Conservation (phyloP, 805 yeast genomes). For the Yarrowia sp. region DNA sequence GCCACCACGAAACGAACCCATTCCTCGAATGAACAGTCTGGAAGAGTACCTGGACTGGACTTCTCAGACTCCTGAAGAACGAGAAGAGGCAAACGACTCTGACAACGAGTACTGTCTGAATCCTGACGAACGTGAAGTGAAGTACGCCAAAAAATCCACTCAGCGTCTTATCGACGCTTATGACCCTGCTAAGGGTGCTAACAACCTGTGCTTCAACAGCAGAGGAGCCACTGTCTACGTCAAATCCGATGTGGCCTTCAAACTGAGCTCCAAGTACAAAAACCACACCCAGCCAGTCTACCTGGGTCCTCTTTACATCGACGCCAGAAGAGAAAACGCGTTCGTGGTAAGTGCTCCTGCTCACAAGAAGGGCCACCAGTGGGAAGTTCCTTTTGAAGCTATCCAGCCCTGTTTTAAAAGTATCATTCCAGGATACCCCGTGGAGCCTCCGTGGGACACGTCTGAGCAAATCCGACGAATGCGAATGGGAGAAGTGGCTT, state of each 20-base stretch:
- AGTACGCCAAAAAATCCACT: no score
- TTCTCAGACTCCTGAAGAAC: not conserved
- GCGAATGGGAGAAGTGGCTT: not conserved
- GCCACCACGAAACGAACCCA: not conserved
- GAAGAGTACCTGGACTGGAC: not conserved
- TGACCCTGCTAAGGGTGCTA: not conserved
- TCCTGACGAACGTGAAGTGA: not conserved
- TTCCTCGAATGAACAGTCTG: not conserved
- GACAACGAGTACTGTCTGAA: not conserved
- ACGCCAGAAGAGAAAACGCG: not conserved
- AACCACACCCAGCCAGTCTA: not conserved
- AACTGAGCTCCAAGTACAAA: not conserved
- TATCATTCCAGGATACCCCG: not conserved
- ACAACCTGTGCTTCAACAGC: not conserved
- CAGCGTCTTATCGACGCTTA: not conserved
- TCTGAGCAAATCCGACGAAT: not conserved
- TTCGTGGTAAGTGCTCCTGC: not conserved
- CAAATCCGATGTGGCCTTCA: not conserved
- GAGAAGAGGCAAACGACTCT: not conserved
- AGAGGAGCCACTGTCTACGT: not conserved
- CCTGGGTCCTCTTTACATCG: not conserved
- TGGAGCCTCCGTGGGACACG: not conserved
- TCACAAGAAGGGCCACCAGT: not conserved
- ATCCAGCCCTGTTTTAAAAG: not conserved
- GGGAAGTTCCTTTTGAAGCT: not conserved